A percentile compares a stretch with the other conserved stretches of the same genome.
phyloP scores from a whole-genome alignment of 2,329 filamentous ascomycete species.

The Lasiodiplodia theobromae region DNA sequence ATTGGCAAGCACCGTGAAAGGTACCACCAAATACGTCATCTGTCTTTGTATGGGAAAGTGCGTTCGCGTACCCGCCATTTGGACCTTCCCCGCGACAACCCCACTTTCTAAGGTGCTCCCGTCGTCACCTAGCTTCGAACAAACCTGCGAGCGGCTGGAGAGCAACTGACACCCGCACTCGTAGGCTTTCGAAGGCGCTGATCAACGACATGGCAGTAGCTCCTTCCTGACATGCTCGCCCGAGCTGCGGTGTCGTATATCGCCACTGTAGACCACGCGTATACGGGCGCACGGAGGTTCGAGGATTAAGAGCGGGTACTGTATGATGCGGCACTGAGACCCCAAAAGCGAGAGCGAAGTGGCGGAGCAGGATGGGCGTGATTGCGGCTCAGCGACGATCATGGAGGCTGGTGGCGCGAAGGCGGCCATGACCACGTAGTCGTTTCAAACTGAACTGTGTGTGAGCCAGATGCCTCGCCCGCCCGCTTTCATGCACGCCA shows the following conservation, averaged over 20 bases:
- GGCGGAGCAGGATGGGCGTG: neutral
- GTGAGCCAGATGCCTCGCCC: neutral
- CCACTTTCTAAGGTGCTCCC: neutral
- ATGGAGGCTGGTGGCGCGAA: neutral
- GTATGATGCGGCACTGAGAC: neutral
- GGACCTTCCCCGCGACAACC: neutral
- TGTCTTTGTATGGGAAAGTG: neutral
- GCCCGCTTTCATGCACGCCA: neutral
- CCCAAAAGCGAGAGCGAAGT: neutral
- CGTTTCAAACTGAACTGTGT: neutral
- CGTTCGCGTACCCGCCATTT: neutral
- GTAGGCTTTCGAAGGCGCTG: too few species aligned
- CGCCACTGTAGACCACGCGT: neutral
- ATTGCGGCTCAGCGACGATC: neutral
- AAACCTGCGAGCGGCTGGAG: neutral
- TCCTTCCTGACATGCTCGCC: neutral
- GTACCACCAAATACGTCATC: neutral
- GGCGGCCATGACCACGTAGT: neutral
- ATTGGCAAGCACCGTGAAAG: neutral
- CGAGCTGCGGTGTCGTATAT: neutral
- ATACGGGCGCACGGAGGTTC: neutral
- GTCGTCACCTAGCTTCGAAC: neutral
- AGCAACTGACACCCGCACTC: too few species aligned
- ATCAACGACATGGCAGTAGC: too few species aligned
- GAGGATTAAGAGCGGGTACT: too few species aligned